phyloP scores from a whole-genome alignment of 768 basidiomycete genomes.

The Suillus brevipes region DNA sequence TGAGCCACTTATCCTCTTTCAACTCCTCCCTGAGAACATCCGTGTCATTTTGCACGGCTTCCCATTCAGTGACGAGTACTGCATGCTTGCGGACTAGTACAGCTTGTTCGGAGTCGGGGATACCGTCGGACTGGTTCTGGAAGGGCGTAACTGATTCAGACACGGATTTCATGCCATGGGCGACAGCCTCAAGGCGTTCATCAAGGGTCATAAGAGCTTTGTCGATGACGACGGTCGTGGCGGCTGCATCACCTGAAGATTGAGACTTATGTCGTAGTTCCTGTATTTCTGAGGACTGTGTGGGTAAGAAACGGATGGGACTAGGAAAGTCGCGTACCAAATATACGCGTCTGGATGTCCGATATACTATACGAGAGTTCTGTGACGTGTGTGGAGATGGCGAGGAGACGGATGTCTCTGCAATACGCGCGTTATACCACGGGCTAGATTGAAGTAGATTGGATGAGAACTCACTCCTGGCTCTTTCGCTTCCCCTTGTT shows the following conservation, averaged over 20 bases:
- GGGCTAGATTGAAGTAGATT: constrained; percentile 12
- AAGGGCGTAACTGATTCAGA: constrained; percentile 66
- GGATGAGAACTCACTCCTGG: constrained; percentile 58
- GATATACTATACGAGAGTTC: constrained; percentile 85
- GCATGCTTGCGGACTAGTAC: constrained; percentile 73
- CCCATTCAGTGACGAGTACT: constrained; percentile 76
- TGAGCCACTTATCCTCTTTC: constrained; percentile 96
- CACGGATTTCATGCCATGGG: constrained; percentile 69
- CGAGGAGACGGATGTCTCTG: constrained; percentile 75
- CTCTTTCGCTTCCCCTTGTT: constrained; percentile 56
- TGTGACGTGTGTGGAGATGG: constrained; percentile 82
- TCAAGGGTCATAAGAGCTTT: constrained; percentile 78
- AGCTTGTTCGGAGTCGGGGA: constrained; percentile 38
- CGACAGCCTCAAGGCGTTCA: constrained; percentile 72
- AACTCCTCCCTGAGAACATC: constrained; percentile 86
- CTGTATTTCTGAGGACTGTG: constrained; percentile 68
- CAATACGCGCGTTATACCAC: constrained; percentile 22
- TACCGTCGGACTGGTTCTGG: constrained; percentile 47
- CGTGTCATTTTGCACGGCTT: constrained; percentile 74
- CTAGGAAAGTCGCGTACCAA: constrained; percentile 49
- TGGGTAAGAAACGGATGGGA: background rate
- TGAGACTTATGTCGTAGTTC: constrained; percentile 89
- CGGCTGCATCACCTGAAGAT: constrained; percentile 53
- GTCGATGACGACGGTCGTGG: constrained; percentile 73
- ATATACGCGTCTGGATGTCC: constrained; percentile 89